phyloP scores from a whole-genome alignment of 2,329 filamentous ascomycete genomes.

The Aurifilum marmelostoma region DNA sequence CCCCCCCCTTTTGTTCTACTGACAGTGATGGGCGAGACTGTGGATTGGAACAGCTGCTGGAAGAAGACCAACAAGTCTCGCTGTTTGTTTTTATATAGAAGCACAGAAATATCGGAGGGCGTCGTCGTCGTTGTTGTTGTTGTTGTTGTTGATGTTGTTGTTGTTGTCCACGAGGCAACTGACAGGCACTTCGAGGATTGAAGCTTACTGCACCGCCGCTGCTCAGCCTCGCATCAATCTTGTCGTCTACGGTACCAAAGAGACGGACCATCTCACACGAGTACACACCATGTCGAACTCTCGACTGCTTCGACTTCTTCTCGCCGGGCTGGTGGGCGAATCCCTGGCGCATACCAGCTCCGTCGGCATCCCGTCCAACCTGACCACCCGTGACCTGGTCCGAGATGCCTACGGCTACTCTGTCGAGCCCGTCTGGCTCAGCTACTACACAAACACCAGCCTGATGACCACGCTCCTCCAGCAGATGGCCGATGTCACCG shows the following conservation, averaged over 20 bases:
- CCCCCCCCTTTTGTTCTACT: no score
- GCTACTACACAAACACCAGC: slow-evolving; percentile 37
- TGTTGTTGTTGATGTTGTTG: no score
- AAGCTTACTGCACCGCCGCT: background rate
- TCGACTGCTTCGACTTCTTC: slow-evolving; percentile 9
- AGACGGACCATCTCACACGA: background rate
- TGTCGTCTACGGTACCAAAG: background rate
- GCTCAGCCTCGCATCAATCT: background rate
- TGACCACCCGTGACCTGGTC: slow-evolving; percentile 35
- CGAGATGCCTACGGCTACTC: slow-evolving; percentile 41
- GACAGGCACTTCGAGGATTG: background rate
- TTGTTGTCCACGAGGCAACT: background rate
- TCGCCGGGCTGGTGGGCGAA: slow-evolving; percentile 7
- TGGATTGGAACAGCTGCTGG: background rate
- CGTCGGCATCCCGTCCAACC: slow-evolving; percentile 34
- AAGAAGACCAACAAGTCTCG: background rate
- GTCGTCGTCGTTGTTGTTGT: no score
- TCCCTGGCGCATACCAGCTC: slow-evolving; percentile 20
- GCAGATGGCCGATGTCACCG: slow-evolving; percentile 36
- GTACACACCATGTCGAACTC: background rate
- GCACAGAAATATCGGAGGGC: background rate
- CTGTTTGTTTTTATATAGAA: background rate
- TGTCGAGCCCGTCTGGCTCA: slow-evolving; percentile 41
- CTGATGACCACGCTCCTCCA: slow-evolving; percentile 36
- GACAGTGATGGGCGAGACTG: background rate